Percentiles rank a stretch among this genome's conserved stretches.
Evolutionary conservation across 2,329 filamentous ascomycete species (phyloP).

Genomic region (Colletotrichum sp.): DNA sequence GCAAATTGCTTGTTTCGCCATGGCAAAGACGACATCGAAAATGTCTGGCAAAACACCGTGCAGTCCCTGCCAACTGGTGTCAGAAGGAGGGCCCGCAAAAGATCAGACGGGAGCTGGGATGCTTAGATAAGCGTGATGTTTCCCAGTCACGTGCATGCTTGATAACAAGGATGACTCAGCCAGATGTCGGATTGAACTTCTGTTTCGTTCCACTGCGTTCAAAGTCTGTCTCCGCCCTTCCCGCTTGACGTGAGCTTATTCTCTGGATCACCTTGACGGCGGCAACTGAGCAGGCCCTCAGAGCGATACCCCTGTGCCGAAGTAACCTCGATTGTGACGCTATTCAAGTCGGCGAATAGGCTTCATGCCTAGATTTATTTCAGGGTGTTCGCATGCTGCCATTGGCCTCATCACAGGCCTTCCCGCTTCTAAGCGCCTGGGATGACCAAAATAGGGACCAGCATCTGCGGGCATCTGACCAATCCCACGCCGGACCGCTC

Average conservation of each 20-base stretch:
- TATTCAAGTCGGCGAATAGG: neutral
- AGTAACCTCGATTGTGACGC: neutral
- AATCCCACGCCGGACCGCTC: slow-evolving; percentile 3
- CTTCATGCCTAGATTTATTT: neutral
- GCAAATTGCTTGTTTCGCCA: neutral
- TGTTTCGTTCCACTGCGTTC: neutral
- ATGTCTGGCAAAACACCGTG: neutral
- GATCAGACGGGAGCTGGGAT: neutral
- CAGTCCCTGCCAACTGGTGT: neutral
- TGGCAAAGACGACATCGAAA: neutral
- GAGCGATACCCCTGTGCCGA: neutral
- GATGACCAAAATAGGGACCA: slow-evolving; percentile 10
- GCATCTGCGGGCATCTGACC: slow-evolving; percentile 12
- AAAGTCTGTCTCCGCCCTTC: neutral
- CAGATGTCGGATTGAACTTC: neutral
- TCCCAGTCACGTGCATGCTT: neutral
- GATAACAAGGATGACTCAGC: neutral
- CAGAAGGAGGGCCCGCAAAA: neutral
- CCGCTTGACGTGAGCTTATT: slow-evolving; percentile 16
- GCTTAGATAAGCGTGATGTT: neutral
- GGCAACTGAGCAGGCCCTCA: neutral
- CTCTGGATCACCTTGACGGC: neutral
- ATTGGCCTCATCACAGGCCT: slow-evolving; percentile 1
- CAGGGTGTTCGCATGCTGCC: neutral
- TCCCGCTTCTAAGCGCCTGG: slow-evolving; percentile 13